Conservation (phyloP, 495 filamentous ascomycete genomes). For the Symbiotaphrina buchneri region DNA sequence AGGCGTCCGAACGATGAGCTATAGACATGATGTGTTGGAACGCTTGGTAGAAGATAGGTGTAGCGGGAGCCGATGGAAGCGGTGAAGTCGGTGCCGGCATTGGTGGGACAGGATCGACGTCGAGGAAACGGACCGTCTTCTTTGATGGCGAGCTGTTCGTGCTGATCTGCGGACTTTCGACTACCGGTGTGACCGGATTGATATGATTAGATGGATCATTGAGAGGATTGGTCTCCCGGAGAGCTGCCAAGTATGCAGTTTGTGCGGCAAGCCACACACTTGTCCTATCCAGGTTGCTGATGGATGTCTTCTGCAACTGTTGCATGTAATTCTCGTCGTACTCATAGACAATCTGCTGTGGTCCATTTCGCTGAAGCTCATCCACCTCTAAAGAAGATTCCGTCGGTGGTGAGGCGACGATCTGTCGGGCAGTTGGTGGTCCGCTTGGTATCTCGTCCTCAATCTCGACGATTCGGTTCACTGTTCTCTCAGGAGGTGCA, state of each 20-base stretch:
- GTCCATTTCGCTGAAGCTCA: constrained; percentile 8
- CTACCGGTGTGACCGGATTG: too few relatives aligned
- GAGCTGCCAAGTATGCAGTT: constrained; percentile 47
- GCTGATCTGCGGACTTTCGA: too few relatives aligned
- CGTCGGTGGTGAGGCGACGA: constrained; percentile 2
- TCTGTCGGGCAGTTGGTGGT: constrained; percentile 41
- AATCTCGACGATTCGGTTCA: constrained; percentile 23
- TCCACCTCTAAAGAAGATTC: background rate
- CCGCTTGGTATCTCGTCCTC: constrained; percentile 23
- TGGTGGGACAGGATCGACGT: too few relatives aligned
- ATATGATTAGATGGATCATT: too few relatives aligned
- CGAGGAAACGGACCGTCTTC: constrained; percentile 4
- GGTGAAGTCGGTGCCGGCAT: constrained; percentile 5
- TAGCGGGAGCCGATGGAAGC: background rate
- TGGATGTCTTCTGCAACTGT: constrained; percentile 37
- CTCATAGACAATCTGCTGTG: constrained; percentile 27
- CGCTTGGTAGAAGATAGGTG: constrained; percentile 80
- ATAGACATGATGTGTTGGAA: constrained; percentile 48
- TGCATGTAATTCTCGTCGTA: constrained; percentile 47
- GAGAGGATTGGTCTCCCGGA: constrained; percentile 35
- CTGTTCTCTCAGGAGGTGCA: constrained; percentile 34
- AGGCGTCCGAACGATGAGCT: constrained; percentile 42
- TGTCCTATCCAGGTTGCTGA: constrained; percentile 56
- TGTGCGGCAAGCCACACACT: constrained; percentile 64
- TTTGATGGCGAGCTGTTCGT: too few relatives aligned